Base-by-base conservation (phyloP, 106 monocot species). In the Chionographis japonica region DNA sequence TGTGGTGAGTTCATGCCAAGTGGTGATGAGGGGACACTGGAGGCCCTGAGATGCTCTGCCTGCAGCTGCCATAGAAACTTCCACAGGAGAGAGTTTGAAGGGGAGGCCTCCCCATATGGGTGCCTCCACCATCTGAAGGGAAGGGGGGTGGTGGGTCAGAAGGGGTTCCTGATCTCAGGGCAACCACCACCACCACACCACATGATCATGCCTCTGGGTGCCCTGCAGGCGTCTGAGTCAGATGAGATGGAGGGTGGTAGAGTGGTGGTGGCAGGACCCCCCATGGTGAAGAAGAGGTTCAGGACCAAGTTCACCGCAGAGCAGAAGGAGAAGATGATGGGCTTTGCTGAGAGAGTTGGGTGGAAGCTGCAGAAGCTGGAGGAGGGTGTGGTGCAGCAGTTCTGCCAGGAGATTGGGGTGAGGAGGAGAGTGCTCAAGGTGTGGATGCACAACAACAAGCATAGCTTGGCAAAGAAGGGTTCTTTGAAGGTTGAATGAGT, bases 361-460 rank as follows among this genome's bases (percentile, higher is more conserved):
- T 78, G 78, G 78, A 72, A 58, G 67, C 10, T 78, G 11, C 78
- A 72, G 78, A 72, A 53, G 66, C 66, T 67, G 7, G 78, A 78
- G 40, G 78, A 78, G 52, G 27, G 53, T 12, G 38, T 42, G 49
- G 78, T 78, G 59, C 70, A 70, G 70, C 43, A 60, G 50, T 70
- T 77, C 63, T 77, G 77, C 50, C 77, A 77, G 37, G 85, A 88
- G 63, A 52, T 85, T 55, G 91, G 91, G 11, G 81, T 92, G 16
- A 74, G 75, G 67, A 74, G 88, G 54, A 84, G 85, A 65, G 91
- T 92, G 6, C 66, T 92, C 62, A 92, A 92, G 74, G 88, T 92
- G 6, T 92, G 91, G 91, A 92, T 92, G 91, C 91, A 92, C 65
- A 92, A 92, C 79, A 92, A 92, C 77, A 92, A 92, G 81, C 81